Base-by-base conservation (phyloP, 257 asterid genomes). In the Lycium barbarum region DNA sequence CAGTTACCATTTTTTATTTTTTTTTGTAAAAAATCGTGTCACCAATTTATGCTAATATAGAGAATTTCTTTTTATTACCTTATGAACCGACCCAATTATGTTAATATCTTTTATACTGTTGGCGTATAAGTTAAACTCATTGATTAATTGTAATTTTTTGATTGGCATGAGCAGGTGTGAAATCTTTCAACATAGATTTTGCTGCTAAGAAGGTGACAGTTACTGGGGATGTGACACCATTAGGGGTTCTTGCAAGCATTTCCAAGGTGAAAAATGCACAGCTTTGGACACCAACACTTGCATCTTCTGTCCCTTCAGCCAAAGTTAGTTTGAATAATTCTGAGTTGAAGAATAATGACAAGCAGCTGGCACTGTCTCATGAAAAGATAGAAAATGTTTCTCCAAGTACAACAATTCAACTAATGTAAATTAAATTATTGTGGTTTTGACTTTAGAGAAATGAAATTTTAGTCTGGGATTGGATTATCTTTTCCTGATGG, bases 201-300 rank as follows among this genome's bases (percentile, higher is more conserved):
- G 76, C 54, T 82, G 59, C 84, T 0, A 63, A 84, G 61, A 84
- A 84, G 66, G 84, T 84, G 10, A 84, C 80, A 6, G 87, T 84
- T 40, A 61, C 81, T 2, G 87, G 87, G 22, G 87, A 84, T 38
- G 87, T 84, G 87, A 84, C 84, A 58, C 87, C 87, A 38, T 65
- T 84, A 55, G 87, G 71, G 10, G 87, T 84, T 62, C 87, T 84
- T 47, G 68, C 79, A 47, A 84, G 87, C 72, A 45, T 84, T 55
- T 84, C 87, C 11, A 84, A 66, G 84, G 87, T 84, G 33, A 84
- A 84, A 65, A 84, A 63, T 63, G 87, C 87, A 76, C 65, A 84
- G 13, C 43, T 84, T 8, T 79, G 84, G 84, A 49, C 92, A 9
- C 98, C 97, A 12, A 78, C 88, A 26, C 53, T 70, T 47, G 82